Base-by-base conservation (phyloP, 345 rosid genomes). In the Rhizophora mangle region DNA sequence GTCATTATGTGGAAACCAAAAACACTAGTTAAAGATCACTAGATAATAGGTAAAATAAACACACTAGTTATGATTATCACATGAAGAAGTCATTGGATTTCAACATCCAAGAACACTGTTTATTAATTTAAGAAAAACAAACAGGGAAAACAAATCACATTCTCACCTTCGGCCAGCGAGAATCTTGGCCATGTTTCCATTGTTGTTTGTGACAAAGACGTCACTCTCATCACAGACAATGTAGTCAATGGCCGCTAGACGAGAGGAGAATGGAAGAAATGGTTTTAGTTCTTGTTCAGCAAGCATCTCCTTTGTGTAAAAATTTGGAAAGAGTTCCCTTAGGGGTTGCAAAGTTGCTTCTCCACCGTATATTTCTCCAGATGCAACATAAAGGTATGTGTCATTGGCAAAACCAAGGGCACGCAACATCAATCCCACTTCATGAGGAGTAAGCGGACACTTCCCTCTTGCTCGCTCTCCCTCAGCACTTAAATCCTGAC, bases 101-200 rank as follows among this genome's bases (percentile, higher is more conserved):
- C 4, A 31, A 1, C 4, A 9, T 54, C 34, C 21, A 66, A 66
- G 46, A 7, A 27, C 7, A 3, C 3, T 1, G 15, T 3, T 43
- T 13, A 43, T 43, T 15, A 43, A 22, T 31, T 27, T 34, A 56
- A 63, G 60, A 15, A 5, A 27, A 18, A 54, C 2, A 39, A 16
- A 3, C 60, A 49, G 58, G 65, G 24, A 56, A 53, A 65, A 46
- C 39, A 53, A 72, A 24, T 62, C 60, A 52, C 62, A 19, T 66
- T 67, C 86, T 87, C 74, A 96, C 99, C 99, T 96, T 85, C 93
- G 79, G 65, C 99, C 99, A 9, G 99, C 95, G 68, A 96, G 98
- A 80, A 90, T 90, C 85, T 91, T 96, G 74, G 98, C 99, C 99
- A 96, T 96, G 64, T 96, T 96, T 78, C 98, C 99, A 56, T 96